Base-by-base conservation (phyloP, 169 alveolate genomes). In the Cyclospora cayetanensis region DNA sequence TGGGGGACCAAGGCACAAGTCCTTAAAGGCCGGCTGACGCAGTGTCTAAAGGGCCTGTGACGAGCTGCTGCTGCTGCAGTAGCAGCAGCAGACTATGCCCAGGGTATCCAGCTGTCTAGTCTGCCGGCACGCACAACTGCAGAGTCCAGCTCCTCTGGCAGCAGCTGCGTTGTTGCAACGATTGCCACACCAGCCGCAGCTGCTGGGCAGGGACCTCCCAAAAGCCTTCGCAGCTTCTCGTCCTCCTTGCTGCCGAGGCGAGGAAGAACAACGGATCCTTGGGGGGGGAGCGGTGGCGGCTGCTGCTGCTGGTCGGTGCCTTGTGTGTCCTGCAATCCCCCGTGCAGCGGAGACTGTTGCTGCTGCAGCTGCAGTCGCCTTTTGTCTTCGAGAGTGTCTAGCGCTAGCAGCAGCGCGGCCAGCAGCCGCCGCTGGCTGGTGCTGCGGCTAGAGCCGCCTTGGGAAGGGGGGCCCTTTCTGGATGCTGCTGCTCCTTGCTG, bases 141-240 rank as follows among this genome's bases (percentile, higher is more conserved):
- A 68, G 80, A 34, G 39, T 68, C 80, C 2, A 68, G 52, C 27
- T 68, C 52, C 50, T 68, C 80, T 12, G 80, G 80, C 80, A 68
- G 80, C 80, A 68, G 18, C 7, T 68, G 80, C 3, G 80, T 68
- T 68, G 80, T 34, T 34, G 80, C 80, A 68, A 68, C 80, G 37
- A 68, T 50, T 34, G 80, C 80, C 31, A 68, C 80, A 31, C 80
- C 80, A 34, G 80, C 80, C 37, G 80, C 80, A 34, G 80, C 80
- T 68, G 80, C 80, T 68, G 80, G 60, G 25, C 60, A 11, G 3
- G 18, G 4, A 4, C 2, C n/a, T n/a, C n/a, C n/a, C n/a, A n/a
- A n/a, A n/a, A n/a, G n/a, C 35, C 68, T 55, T 25, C 68, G 5
- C 35, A 55, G 15, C 60, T 46, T 46, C 60, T 46, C 25, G 60